A percentile compares a stretch with the other conserved stretches of the same genome.
Conservation (phyloP, 2,329 filamentous ascomycete genomes). For the Chrysoporthe cubensis region DNA sequence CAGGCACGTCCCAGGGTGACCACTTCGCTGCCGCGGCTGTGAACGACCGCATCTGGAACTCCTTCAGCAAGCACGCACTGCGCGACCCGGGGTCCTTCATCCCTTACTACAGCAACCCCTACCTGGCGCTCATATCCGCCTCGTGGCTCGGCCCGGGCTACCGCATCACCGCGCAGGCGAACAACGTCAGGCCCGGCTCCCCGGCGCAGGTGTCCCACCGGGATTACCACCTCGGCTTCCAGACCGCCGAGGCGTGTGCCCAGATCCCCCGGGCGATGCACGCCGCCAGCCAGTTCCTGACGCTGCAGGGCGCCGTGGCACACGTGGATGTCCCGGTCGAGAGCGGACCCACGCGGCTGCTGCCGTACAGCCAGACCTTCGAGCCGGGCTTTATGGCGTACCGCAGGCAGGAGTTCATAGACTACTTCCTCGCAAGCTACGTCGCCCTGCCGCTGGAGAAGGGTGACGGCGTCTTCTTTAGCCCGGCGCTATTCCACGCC, state of each 20-base stretch:
- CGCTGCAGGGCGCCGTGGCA: slow-evolving; percentile 66
- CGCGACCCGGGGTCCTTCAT: slow-evolving; percentile 56
- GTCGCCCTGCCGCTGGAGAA: slow-evolving; percentile 55
- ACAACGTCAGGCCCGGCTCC: slow-evolving; percentile 63
- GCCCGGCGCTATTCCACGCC: slow-evolving; percentile 65
- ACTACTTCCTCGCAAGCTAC: slow-evolving; percentile 57
- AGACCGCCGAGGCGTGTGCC: slow-evolving; percentile 50
- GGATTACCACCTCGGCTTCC: slow-evolving; percentile 69
- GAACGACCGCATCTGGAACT: slow-evolving; percentile 69
- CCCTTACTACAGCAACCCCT: slow-evolving; percentile 63
- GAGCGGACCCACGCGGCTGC: slow-evolving; percentile 62
- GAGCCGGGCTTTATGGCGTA: slow-evolving; percentile 63
- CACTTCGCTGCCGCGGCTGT: slow-evolving; percentile 61
- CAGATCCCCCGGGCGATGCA: slow-evolving; percentile 58
- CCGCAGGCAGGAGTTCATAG: slow-evolving; percentile 53
- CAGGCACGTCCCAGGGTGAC: slow-evolving; percentile 52
- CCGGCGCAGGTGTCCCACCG: slow-evolving; percentile 61
- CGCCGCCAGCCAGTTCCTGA: slow-evolving; percentile 58
- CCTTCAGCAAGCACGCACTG: slow-evolving; percentile 63
- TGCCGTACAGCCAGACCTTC: slow-evolving; percentile 64
- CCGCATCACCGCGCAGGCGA: slow-evolving; percentile 64
- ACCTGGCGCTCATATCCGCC: slow-evolving; percentile 54
- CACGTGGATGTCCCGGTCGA: slow-evolving; percentile 63
- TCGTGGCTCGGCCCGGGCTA: slow-evolving; percentile 65
- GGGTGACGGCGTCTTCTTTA: slow-evolving; percentile 68